phyloP scores from a whole-genome alignment of 208 protist genomes.

The Naegleria fowleri region DNA sequence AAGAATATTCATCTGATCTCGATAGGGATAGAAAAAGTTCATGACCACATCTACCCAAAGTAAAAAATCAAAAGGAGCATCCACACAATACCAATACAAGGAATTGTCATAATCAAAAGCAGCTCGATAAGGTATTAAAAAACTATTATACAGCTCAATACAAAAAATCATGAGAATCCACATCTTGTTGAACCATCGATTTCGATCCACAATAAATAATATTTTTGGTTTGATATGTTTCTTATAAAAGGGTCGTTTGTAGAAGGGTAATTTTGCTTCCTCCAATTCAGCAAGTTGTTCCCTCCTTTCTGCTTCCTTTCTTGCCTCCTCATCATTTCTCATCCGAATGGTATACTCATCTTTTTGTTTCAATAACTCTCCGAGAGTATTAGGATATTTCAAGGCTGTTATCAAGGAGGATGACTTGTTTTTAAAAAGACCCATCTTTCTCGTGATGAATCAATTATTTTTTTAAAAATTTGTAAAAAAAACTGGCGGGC shows the following conservation, averaged over 20 bases:
- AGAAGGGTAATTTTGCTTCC: background rate
- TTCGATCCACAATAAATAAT: background rate
- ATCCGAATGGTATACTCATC: background rate
- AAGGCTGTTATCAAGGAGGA: too few species aligned
- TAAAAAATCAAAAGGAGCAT: background rate
- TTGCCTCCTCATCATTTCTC: background rate
- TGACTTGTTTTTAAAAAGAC: too few species aligned
- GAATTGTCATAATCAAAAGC: background rate
- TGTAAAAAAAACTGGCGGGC: too few species aligned
- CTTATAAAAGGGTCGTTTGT: background rate
- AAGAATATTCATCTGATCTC: background rate
- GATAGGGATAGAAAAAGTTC: background rate
- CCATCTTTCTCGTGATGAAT: too few species aligned
- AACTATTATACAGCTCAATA: background rate
- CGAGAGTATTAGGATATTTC: background rate
- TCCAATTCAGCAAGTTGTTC: background rate
- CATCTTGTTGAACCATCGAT: background rate
- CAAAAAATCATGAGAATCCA: background rate
- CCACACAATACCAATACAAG: background rate
- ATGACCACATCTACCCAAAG: background rate
- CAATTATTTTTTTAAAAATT: too few species aligned
- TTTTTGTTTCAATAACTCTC: background rate
- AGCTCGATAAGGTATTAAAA: background rate
- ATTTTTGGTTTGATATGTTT: background rate
- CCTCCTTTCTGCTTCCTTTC: background rate